Evolutionary conservation across 805 yeast species (phyloP), one percentile per base, ranked within the genome.

Genomic region (Torulaspora indica): DNA sequence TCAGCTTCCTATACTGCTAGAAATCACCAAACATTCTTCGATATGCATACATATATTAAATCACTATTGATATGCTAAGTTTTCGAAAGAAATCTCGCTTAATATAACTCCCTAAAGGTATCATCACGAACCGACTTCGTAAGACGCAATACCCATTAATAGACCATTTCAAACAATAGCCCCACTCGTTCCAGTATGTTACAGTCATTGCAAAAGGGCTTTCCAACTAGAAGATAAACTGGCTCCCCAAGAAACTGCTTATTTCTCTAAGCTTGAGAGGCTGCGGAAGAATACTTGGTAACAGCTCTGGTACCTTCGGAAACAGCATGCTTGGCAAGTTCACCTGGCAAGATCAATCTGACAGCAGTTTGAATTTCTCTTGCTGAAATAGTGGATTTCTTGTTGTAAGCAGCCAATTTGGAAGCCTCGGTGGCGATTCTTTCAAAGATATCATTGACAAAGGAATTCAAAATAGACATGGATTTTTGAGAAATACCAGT

Each of bases 401-500:
- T 87, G 85, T 88, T 88, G 82, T 87, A 87, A 66, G 95, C 93
- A 73, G 96, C 96, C 61, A 88, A 81, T 75, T 88, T 88, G 56
- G 95, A 88, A 63, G 96, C 95, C 77, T 88, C 95, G 63, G 88
- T 72, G 61, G 96, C 95, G 59, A 88, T 83, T 76, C 96, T 87
- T 78, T 88, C 96, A 68, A 88, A 88, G 68, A 88, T 85, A 72
- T 88, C 95, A 74, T 86, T 88, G 58, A 89, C 96, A 62, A 89
- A 89, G 28, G 95, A 88, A 84, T 89, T 89, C 93, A 88, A 82
- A 72, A 89, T 89, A 52, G 95, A 86, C 95, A 89, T 88, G 56
- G 96, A 95, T 70, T 86, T 84, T 75, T 87, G 93, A 64, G 96
- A 88, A 69, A 88, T 88, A 85, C 96, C 96, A 53, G 96, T 88